These are phyloP conservation scores for Russula compacta DNA, from an alignment of 768 basidiomycete genomes.

Conservation along the genomic window DNA sequence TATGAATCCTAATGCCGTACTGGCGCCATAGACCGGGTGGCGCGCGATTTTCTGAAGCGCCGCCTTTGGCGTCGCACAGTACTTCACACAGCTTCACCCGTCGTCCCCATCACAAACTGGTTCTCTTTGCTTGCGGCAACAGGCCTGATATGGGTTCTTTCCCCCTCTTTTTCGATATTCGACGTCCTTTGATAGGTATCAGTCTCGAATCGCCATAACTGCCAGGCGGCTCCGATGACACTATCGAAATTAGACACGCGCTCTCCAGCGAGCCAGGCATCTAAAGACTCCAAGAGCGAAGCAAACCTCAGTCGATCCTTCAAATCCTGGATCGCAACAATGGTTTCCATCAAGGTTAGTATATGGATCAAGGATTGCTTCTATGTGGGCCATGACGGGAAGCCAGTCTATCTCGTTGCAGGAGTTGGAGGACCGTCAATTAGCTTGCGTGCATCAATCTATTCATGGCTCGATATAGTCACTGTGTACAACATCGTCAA, in stretches of 20 bases:
- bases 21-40: slow-evolving; percentile 50
- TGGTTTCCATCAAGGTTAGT: slow-evolving; percentile 43
- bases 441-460: slow-evolving; percentile 24
- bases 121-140: no score
- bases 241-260: slow-evolving; percentile 54
- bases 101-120: slow-evolving; percentile 32
- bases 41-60: slow-evolving; percentile 40
- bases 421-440: slow-evolving; percentile 36
- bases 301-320: no score
- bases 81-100: slow-evolving; percentile 76
- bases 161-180: neutral
- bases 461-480: neutral
- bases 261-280: slow-evolving; percentile 80
- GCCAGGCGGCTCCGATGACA: slow-evolving; percentile 51
- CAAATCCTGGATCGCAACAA: neutral
- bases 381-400: slow-evolving; percentile 46
- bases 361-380: slow-evolving; percentile 82
- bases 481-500: neutral
- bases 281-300: slow-evolving; percentile 66
- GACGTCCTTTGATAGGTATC: slow-evolving; percentile 46
- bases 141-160: neutral
- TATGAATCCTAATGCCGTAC: slow-evolving; percentile 39
- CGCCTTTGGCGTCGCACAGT: slow-evolving; percentile 36
- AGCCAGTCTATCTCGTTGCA: slow-evolving; percentile 49
- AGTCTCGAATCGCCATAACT: slow-evolving; percentile 77